Percentiles rank a stretch among this genome's conserved stretches.
phyloP scores from a whole-genome alignment of 140 eudicot species.

The Erigeron philadelphicus region DNA sequence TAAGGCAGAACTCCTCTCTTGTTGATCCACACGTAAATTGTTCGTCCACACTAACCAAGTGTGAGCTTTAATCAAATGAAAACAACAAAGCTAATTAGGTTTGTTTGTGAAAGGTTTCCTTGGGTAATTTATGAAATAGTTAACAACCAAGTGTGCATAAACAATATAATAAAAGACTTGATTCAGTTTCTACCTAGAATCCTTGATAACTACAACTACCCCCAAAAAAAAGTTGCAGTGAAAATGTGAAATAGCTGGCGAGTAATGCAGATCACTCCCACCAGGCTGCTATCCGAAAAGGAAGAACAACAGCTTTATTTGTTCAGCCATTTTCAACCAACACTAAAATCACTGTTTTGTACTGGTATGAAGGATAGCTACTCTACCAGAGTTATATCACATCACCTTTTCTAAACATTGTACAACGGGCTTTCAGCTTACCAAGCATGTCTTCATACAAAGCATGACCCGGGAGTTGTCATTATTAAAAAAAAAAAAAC shows the following conservation, averaged over 20 bases:
- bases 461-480: constrained; percentile 60
- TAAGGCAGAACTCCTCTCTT: too few species aligned
- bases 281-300: constrained; percentile 51
- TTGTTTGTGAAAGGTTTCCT: too few species aligned
- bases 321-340: constrained; percentile 62
- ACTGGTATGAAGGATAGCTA: constrained; percentile 75
- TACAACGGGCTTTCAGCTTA: constrained; percentile 63
- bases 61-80: too few species aligned
- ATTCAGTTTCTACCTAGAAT: constrained; percentile 50
- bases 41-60: too few species aligned
- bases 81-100: too few species aligned
- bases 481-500: constrained; percentile 47
- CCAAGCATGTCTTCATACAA: too few species aligned
- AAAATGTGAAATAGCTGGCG: constrained; percentile 58
- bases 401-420: constrained; percentile 60
- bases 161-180: too few species aligned
- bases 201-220: constrained; percentile 44
- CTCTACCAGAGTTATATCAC: constrained; percentile 40
- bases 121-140: too few species aligned
- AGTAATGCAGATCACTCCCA: constrained; percentile 74
- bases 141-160: too few species aligned
- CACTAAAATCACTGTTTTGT: constrained; percentile 51
- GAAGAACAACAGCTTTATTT: constrained; percentile 49
- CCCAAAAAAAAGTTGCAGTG: constrained; percentile 53
- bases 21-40: too few species aligned